Conservation (phyloP, 306 rosid genomes). For the Mimosa bimucronata region DNA sequence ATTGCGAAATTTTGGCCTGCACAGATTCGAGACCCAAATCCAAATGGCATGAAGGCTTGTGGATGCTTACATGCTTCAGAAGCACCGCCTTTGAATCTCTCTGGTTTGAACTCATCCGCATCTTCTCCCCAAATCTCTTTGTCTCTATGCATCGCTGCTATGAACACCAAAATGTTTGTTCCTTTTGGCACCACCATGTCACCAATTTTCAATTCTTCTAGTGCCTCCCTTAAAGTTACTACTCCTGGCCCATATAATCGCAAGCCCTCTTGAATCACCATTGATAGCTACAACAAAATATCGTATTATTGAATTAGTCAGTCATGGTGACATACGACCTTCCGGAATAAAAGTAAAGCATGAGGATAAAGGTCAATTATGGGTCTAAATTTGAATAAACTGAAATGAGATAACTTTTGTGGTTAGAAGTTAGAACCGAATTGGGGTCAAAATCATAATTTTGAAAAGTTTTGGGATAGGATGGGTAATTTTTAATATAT, state of each 20-base stretch:
- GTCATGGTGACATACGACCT: no score
- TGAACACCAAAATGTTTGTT: conserved; percentile 19
- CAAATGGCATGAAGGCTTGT: conserved; percentile 47
- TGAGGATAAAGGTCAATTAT: not conserved
- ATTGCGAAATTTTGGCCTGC: conserved; percentile 41
- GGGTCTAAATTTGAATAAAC: no score
- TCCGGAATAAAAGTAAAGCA: not conserved
- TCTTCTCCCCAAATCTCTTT: conserved; percentile 42
- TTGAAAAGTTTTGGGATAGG: no score
- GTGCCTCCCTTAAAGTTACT: conserved; percentile 33
- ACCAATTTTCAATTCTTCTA: conserved; percentile 34
- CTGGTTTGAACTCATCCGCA: conserved; percentile 38
- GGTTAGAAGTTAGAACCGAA: no score
- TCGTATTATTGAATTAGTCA: no score
- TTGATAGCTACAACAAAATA: no score
- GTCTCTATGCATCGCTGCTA: conserved; percentile 40
- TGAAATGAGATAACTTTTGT: no score
- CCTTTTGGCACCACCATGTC: conserved; percentile 45
- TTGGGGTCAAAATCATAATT: no score
- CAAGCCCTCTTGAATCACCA: no score
- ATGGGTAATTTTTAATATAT: no score
- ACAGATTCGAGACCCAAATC: conserved; percentile 40
- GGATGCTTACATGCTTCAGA: conserved; percentile 46
- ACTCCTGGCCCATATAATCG: not conserved
- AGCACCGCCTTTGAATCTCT: conserved; percentile 39